Percentiles rank a stretch among this genome's conserved stretches.
phyloP scores from a whole-genome alignment of 352 stramenopile species.

The Peronospora tabacina region DNA sequence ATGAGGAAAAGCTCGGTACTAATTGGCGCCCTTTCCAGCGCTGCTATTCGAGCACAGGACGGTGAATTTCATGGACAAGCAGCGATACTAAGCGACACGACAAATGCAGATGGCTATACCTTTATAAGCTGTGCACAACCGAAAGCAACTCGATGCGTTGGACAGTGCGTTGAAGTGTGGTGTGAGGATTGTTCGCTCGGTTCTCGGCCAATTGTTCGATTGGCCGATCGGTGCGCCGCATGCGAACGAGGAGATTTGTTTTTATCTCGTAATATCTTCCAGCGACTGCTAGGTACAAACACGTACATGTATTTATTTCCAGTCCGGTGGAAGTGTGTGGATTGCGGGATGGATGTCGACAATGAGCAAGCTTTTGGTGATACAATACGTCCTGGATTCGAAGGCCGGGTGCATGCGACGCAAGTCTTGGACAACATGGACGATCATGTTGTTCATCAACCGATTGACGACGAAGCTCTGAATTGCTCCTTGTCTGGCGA shows the following conservation, averaged over 20 bases:
- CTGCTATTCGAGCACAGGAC: not conserved
- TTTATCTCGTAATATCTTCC: conserved; percentile 6
- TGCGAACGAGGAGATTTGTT: conserved; percentile 12
- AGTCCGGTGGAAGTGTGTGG: conserved; percentile 24
- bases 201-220: conserved; percentile 14
- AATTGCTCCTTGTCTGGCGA: not conserved
- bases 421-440: not conserved
- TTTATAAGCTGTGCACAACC: conserved; percentile 13
- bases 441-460: not conserved
- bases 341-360: conserved; percentile 4
- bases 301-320: not conserved
- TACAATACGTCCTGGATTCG: not conserved
- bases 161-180: conserved; percentile 24
- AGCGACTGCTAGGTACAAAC: not conserved
- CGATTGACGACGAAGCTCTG: conserved; percentile 2
- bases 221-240: conserved; percentile 12
- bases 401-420: not conserved
- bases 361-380: not conserved
- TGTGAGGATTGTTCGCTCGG: conserved; percentile 6
- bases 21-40: not conserved
- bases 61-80: conserved; percentile 6
- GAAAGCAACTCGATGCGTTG: conserved; percentile 7
- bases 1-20: conserved; percentile 13
- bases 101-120: conserved; percentile 1
- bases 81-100: not conserved